Base-by-base conservation (phyloP, 2,329 filamentous ascomycete genomes). In the Trichoderma koningii region DNA sequence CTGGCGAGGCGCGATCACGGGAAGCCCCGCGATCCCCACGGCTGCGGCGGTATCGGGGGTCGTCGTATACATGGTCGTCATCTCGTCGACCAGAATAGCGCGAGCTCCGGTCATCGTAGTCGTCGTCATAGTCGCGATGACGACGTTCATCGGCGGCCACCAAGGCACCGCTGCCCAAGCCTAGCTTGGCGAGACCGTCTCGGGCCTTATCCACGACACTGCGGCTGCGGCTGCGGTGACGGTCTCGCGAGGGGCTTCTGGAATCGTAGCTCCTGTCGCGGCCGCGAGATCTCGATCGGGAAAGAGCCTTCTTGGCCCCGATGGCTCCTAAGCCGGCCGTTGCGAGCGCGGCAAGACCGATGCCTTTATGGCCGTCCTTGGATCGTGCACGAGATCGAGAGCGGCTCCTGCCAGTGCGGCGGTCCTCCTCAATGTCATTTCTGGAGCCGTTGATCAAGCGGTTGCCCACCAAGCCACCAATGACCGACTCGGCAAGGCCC, bases 381-480 rank as follows among this genome's bases (percentile, higher is more conserved):
- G 88, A 89, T 59, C 87, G 85, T 65, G 85, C 82, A 21, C 85
- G 82, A 3, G 89, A 91, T 56, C 89, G 85, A 30, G 90, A 92
- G 52, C 87, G 87, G 69, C 89, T 92, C 53, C 89, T 83, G 17
- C 86, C 85, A 0, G 83, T 86, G 52, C 76, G 76, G 67, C 77
- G 79, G 76, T 84, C 88, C 79, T 82, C 86, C 72, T 82, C 87
- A 74, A 87, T 89, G 73, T 84, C 86, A 76, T 82, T 86, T 78
- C 82, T 84, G 55, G 90, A 87, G 21, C 93, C 93, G 73, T 97
- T 93, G 75, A 96, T 86, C 67, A 97, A 80, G 63, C 91, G 89
- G 77, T 93, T 96, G 51, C 92, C 90, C 38, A 94, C 87, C 52
- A 97, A 84, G 76, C 94, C 94, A 73, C 93, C 93, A 66, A 97